phyloP scores from a whole-genome alignment of 2,329 filamentous ascomycete species.

The Tolypocladium paradoxum region DNA sequence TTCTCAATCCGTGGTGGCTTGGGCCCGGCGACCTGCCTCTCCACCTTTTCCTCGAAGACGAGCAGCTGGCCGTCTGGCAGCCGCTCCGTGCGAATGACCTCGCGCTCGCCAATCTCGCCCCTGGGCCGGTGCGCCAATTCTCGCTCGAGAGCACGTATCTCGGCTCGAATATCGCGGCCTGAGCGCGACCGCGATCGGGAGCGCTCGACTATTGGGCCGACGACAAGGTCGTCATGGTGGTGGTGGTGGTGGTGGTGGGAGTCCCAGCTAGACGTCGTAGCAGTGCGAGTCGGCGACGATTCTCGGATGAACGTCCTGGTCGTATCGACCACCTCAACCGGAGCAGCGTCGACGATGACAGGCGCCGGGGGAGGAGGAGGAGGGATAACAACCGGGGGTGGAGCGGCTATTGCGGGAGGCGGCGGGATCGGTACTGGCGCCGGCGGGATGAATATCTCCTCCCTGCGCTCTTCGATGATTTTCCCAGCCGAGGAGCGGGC shows the following conservation, averaged over 20 bases:
- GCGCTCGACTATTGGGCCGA: conserved; percentile 23
- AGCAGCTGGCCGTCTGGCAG: conserved; percentile 51
- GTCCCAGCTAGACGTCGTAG: conserved; percentile 23
- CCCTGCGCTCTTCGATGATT: conserved; percentile 35
- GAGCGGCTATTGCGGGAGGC: conserved; percentile 10
- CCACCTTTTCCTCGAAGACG: conserved; percentile 49
- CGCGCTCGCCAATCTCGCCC: conserved; percentile 29
- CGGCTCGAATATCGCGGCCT: conserved; percentile 57
- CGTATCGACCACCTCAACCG: conserved; percentile 31
- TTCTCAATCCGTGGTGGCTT: conserved; percentile 64
- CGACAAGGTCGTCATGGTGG: conserved; percentile 15
- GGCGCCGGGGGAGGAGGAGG: conserved; percentile 23
- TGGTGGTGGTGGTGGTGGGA: conserved; percentile 18
- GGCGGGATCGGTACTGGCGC: conserved; percentile 15
- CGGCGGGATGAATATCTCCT: conserved; percentile 26
- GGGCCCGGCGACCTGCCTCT: conserved; percentile 41
- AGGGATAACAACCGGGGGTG: background rate
- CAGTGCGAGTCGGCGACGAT: conserved; percentile 33
- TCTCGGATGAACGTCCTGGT: conserved; percentile 39
- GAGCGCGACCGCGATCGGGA: conserved; percentile 31
- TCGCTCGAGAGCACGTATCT: conserved; percentile 60
- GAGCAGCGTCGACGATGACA: conserved; percentile 17
- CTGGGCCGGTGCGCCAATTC: conserved; percentile 25
- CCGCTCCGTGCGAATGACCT: conserved; percentile 46
- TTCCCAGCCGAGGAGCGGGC: conserved; percentile 36